Conservation (phyloP, 2,329 filamentous ascomycete genomes). For the Venturia effusa region DNA sequence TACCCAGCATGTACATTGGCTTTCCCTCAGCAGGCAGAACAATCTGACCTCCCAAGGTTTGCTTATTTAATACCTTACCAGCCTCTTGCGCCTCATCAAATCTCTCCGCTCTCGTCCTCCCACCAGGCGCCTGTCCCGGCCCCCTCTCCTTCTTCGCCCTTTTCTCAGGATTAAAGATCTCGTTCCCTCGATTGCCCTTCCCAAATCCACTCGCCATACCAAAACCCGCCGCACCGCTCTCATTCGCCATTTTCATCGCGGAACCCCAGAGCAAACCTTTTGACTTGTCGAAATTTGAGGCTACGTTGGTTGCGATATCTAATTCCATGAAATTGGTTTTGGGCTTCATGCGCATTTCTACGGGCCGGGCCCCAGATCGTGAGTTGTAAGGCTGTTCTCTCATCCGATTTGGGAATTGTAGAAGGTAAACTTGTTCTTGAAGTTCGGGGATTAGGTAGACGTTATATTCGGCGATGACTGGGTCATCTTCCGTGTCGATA, state of each 20-base stretch:
- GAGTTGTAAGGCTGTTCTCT: slow-evolving; percentile 53
- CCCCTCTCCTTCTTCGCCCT: neutral
- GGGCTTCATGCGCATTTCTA: slow-evolving; percentile 72
- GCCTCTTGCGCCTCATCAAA: slow-evolving; percentile 36
- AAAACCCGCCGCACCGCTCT: slow-evolving; percentile 25
- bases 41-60: slow-evolving; percentile 78
- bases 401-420: slow-evolving; percentile 79
- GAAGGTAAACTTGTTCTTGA: slow-evolving; percentile 48
- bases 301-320: slow-evolving; percentile 72
- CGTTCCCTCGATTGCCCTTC: slow-evolving; percentile 4
- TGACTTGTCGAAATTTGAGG: slow-evolving; percentile 66
- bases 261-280: slow-evolving; percentile 79
- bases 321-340: slow-evolving; percentile 77
- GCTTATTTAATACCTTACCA: slow-evolving; percentile 63
- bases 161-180: neutral
- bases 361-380: slow-evolving; percentile 44
- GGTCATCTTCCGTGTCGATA: slow-evolving; percentile 29
- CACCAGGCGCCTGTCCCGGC: neutral
- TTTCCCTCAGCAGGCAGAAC: slow-evolving; percentile 58
- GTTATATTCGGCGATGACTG: slow-evolving; percentile 53
- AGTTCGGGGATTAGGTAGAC: slow-evolving; percentile 73
- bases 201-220: slow-evolving; percentile 11
- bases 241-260: slow-evolving; percentile 48
- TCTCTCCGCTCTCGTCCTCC: neutral
- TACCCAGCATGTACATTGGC: slow-evolving; percentile 74